These are phyloP conservation scores for Penicillium malachiteum DNA, from an alignment of 495 filamentous ascomycete species.

Conservation along the genomic window DNA sequence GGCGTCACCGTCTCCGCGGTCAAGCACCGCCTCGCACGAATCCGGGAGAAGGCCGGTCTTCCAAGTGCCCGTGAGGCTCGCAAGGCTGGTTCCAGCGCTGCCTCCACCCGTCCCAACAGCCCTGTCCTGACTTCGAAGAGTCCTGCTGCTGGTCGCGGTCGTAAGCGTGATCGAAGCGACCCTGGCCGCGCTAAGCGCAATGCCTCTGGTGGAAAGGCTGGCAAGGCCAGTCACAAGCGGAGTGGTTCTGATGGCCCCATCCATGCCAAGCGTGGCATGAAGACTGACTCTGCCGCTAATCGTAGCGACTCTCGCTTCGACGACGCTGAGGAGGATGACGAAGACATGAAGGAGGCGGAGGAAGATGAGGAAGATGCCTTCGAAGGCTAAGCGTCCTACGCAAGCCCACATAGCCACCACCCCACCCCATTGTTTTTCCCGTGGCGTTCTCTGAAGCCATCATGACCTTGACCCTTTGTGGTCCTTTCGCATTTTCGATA, in stretches of 20 bases:
- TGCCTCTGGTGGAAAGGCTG: too few species aligned
- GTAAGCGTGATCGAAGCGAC: too few species aligned
- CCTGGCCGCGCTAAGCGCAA: too few species aligned
- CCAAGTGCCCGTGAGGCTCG: background rate
- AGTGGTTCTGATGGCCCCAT: background rate
- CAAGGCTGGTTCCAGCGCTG: background rate
- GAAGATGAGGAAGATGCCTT: background rate
- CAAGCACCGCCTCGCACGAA: slow-evolving; percentile 12
- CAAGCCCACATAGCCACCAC: too few species aligned
- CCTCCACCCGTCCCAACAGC: background rate
- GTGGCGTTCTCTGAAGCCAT: too few species aligned
- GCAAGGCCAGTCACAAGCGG: background rate
- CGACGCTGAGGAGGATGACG: background rate
- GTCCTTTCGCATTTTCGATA: too few species aligned
- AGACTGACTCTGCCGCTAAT: background rate
- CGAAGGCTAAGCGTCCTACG: too few species aligned
- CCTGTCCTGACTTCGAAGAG: background rate
- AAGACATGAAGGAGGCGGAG: background rate
- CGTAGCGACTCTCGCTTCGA: background rate
- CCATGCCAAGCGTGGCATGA: background rate
- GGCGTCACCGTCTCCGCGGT: slow-evolving; percentile 10
- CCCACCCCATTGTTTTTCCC: too few species aligned
- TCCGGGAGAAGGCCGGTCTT: slow-evolving; percentile 5
- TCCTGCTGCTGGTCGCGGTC: too few species aligned
- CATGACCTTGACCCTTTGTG: too few species aligned